Evolutionary conservation across 2,329 filamentous ascomycete species (phyloP), one percentile per base, ranked within the genome.

Genomic region (Colletotrichum siamense): DNA sequence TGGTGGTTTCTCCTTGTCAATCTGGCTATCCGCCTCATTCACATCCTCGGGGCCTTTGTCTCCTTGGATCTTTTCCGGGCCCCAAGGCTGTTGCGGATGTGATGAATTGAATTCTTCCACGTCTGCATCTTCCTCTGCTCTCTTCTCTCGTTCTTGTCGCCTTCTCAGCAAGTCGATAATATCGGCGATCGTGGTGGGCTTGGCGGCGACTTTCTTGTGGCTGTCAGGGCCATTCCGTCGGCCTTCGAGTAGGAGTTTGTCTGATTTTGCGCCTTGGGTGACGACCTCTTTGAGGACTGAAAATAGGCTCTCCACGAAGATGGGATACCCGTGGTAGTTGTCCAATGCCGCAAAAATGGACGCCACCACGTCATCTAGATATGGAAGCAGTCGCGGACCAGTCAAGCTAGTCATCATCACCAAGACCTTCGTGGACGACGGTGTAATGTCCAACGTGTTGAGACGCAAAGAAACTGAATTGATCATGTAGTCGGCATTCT

Each of bases 401-500:
- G 96, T 95, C 16, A 99, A 90, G 30, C 92, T 93, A 76, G 99
- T 93, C 95, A 99, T 98, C 96, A 99, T 98, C 8, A 94, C 90
- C 65, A 99, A 86, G 3, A 99, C 97, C 79, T 96, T 94, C 4
- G 96, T 96, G 5, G 95, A 96, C 78, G 98, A 95, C 2, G 96
- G 96, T 1, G 96, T 96, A 69, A 99, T 94, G 78, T 98, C 96
- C 78, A 98, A 95, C 0, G 95, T 95, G 80, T 98, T 98, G 9
- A 99, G 90, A 77, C 96, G 95, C 76, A 99, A 86, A 0, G 95
- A 95, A 18, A 99, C 92, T 0, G 97, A 95, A 82, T 99, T 99
- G 77, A 99, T 94, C 85, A 99, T 94, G 83, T 99, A 99, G 84
- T 99, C 97, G 18, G 95, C 96, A 77, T 99, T 99, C 69, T 94